Percentiles rank a stretch among this genome's conserved stretches.
phyloP scores from a whole-genome alignment of 257 asterid species.

The Cordia subcordata region DNA sequence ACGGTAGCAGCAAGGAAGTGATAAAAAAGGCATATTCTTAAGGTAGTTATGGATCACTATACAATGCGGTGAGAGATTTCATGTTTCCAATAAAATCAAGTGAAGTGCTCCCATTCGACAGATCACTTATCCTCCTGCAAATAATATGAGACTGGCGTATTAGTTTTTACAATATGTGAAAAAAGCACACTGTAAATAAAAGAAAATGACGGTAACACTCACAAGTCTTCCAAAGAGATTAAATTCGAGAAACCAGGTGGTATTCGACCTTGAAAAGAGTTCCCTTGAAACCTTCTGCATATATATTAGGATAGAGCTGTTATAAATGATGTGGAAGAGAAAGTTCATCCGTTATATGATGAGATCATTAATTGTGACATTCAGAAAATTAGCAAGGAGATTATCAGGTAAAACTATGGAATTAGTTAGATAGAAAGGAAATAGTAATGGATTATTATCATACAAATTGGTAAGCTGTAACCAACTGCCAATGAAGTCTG shows the following conservation, averaged over 20 bases:
- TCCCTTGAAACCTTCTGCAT: slow-evolving; percentile 75
- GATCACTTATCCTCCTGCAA: slow-evolving; percentile 73
- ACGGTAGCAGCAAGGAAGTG: slow-evolving; percentile 1
- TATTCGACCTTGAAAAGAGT: slow-evolving; percentile 70
- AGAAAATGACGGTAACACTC: slow-evolving; percentile 20
- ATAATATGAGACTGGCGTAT: slow-evolving; percentile 12
- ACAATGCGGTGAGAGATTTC: slow-evolving; percentile 34
- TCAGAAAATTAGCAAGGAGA: background rate
- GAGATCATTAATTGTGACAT: background rate
- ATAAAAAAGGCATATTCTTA: background rate
- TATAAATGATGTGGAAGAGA: slow-evolving; percentile 9
- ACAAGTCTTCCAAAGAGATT: slow-evolving; percentile 60
- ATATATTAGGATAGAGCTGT: slow-evolving; percentile 1
- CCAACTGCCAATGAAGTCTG: slow-evolving; percentile 75
- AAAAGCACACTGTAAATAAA: background rate
- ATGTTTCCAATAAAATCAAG: slow-evolving; percentile 50
- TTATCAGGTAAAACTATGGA: background rate
- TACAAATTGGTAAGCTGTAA: slow-evolving; percentile 44
- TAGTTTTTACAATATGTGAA: slow-evolving; percentile 6
- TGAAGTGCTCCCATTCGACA: slow-evolving; percentile 67
- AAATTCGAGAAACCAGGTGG: slow-evolving; percentile 64
- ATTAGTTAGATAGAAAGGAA: slow-evolving; percentile 1
- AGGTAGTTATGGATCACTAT: slow-evolving; percentile 1
- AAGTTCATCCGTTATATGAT: background rate
- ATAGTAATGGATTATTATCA: slow-evolving; percentile 22